phyloP scores from a whole-genome alignment of 1,284 basidiomycete genomes.

The Leucoagaricus sp. region DNA sequence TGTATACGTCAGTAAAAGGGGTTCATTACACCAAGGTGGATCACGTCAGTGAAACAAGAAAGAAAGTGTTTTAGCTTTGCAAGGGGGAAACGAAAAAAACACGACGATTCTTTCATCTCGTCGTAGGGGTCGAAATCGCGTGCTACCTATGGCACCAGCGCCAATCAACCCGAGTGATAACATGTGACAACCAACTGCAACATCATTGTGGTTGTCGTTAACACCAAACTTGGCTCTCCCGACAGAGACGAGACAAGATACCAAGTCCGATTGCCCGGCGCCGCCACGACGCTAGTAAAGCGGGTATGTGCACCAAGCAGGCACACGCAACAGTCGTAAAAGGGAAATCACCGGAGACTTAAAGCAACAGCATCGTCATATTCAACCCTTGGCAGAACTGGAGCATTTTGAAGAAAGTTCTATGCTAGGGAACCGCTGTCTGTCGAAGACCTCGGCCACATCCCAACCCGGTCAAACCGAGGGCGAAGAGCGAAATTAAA shows the following conservation, averaged over 20 bases:
- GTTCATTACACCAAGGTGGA: neutral
- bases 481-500: constrained; percentile 1
- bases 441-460: neutral
- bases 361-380: neutral
- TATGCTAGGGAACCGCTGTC: neutral
- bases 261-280: neutral
- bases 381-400: neutral
- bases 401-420: neutral
- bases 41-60: neutral
- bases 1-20: neutral
- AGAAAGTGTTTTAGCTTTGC: neutral
- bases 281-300: neutral
- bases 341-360: neutral
- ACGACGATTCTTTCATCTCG: too few species aligned
- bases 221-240: neutral
- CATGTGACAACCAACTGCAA: neutral
- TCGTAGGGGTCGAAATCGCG: too few species aligned
- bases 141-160: neutral
- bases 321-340: neutral
- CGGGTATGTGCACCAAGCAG: neutral
- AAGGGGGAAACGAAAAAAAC: neutral
- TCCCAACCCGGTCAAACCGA: neutral
- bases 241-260: neutral
- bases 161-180: neutral
- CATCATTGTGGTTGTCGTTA: neutral